phyloP scores from a whole-genome alignment of 257 asterid genomes.

The Plantago ovata region DNA sequence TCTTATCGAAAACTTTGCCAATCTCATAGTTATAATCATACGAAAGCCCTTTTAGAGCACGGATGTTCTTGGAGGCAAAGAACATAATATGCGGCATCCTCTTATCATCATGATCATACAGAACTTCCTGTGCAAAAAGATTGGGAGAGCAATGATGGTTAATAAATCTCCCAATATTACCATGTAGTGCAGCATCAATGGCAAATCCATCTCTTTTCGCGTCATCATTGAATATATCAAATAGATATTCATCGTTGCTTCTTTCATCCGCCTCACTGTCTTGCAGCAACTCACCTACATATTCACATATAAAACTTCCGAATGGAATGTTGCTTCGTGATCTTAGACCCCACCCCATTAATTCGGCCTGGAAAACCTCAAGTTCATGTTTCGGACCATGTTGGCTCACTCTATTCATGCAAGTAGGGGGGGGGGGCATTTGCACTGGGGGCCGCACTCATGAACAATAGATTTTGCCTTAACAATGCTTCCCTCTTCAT shows the following conservation, averaged over 20 bases:
- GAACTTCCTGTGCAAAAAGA: too few species aligned
- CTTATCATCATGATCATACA: conserved; percentile 61
- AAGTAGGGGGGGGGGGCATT: conserved; percentile 72
- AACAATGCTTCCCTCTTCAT: too few species aligned
- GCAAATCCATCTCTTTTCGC: conserved; percentile 39
- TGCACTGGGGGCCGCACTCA: conserved; percentile 75
- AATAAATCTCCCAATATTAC: conserved; percentile 80
- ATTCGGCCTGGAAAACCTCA: conserved; percentile 65
- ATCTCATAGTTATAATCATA: conserved; percentile 57
- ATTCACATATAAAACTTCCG: conserved; percentile 81
- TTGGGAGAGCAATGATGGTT: too few species aligned
- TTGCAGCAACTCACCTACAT: conserved; percentile 58
- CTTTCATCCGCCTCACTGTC: conserved; percentile 65
- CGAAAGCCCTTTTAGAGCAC: conserved; percentile 50
- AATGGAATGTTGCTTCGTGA: conserved; percentile 37
- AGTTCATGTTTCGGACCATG: conserved; percentile 42
- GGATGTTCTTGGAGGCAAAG: conserved; percentile 49
- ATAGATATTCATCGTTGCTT: conserved; percentile 60
- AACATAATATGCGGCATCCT: conserved; percentile 79
- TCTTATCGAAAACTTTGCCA: conserved; percentile 44
- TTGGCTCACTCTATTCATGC: conserved; percentile 74
- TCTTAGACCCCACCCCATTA: too few species aligned
- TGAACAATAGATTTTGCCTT: too few species aligned
- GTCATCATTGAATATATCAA: conserved; percentile 45
- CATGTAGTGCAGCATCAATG: conserved; percentile 58